Conservation (phyloP, 352 stramenopile genomes). For the Globisporangium carolinianum region DNA sequence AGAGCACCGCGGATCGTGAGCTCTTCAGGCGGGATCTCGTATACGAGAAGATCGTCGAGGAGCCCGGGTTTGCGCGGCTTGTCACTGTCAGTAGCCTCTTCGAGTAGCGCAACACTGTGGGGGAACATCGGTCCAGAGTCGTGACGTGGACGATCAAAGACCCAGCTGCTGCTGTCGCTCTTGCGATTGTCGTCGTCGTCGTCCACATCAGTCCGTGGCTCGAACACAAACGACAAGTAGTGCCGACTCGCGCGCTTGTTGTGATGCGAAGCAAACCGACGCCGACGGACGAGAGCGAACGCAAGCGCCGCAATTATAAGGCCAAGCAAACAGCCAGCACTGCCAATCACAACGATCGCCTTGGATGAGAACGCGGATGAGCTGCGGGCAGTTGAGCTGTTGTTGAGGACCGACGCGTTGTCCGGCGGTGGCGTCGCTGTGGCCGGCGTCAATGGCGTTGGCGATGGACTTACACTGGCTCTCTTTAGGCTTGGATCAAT, state of each 20-base stretch:
- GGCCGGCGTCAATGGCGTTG: not conserved
- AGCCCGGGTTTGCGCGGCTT: slow-evolving; percentile 31
- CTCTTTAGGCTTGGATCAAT: too few relatives aligned
- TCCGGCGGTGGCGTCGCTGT: not conserved
- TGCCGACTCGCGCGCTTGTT: slow-evolving; percentile 18
- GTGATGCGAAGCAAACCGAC: slow-evolving; percentile 8
- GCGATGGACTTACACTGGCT: not conserved
- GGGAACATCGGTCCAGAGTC: slow-evolving; percentile 5
- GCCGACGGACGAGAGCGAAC: slow-evolving; percentile 29
- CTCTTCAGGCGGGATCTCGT: slow-evolving; percentile 67
- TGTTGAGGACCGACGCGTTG: not conserved
- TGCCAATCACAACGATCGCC: slow-evolving; percentile 42
- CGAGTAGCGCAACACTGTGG: slow-evolving; percentile 52
- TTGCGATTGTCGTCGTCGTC: slow-evolving; percentile 29
- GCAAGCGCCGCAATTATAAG: slow-evolving; percentile 29
- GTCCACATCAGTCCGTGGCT: slow-evolving; percentile 20
- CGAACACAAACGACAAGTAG: slow-evolving; percentile 19
- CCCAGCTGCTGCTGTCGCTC: slow-evolving; percentile 32
- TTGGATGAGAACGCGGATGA: slow-evolving; percentile 29
- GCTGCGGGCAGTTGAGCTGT: too few relatives aligned
- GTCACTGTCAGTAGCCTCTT: slow-evolving; percentile 32
- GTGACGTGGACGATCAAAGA: slow-evolving; percentile 32
- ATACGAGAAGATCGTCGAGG: slow-evolving; percentile 66
- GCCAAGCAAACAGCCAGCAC: slow-evolving; percentile 38
- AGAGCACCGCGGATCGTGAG: slow-evolving; percentile 40